Base-by-base conservation (phyloP, 169 alveolate genomes). In the Theileria sp. region DNA sequence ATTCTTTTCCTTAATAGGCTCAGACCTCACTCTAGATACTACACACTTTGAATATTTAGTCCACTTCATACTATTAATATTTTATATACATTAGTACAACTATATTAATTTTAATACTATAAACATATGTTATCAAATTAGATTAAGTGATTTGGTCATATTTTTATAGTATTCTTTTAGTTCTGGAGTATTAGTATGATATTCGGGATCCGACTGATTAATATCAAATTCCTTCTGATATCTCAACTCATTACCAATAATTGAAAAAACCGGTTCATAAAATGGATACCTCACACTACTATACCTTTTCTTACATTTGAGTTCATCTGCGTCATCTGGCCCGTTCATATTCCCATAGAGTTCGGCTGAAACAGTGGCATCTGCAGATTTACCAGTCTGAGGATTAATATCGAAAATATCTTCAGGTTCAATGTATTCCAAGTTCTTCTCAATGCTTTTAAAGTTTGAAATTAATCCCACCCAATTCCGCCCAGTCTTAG, bases 351-450 rank as follows among this genome's bases (percentile, higher is more conserved):
- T 6, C 50, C 21, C 50, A 5, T 15, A n/a, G 62, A 17, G 25
- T 3, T 19, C 50, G 1, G 25, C 50, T 15, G 19, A 15, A 19
- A n/a, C 25, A 7, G 62, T 17, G 1, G 62, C 1, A 19, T 54
- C 62, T 17, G 25, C 62, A 6, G 15, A 2, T 30, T 19, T 25
- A 5, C 36, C n/a, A 28, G 21, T 19, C 32, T 58, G 8, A 1
- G 36, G 36, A 5, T 32, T 10, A 3, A 13, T 10, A 38, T 80
- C 87, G 21, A 80, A 80, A 9, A 66, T 64, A 23, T 30, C 67
- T 30, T 80, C 87, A 1, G 62, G 34, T 25, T 80, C 87, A 21
- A 80, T 75, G 61, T 49, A 64, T 21, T 80, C 87, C 60, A 75
- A 4, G 49, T 80, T 80, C 19, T 32, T 54, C 6, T 60, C 67